Percentiles rank a stretch among this genome's conserved stretches.
phyloP scores from a whole-genome alignment of 129 eudicot genomes.

The Solidago caesia region DNA sequence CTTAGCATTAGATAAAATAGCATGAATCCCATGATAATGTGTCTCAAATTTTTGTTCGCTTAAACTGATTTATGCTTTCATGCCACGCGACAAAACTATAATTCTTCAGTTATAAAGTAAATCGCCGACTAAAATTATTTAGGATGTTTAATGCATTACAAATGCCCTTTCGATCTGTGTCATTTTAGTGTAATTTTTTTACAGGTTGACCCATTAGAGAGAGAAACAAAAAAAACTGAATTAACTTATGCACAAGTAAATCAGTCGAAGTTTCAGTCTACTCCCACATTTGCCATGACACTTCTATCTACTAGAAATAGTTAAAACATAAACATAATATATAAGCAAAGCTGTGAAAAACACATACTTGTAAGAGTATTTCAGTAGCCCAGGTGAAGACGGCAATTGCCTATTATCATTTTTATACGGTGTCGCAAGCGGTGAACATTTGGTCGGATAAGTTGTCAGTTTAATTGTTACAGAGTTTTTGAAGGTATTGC shows the following conservation, averaged over 20 bases:
- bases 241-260: background rate
- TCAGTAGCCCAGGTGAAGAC: conserved; percentile 59
- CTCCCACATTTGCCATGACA: background rate
- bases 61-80: too few species aligned
- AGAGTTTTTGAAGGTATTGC: conserved; percentile 53
- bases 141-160: background rate
- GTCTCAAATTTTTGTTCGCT: too few species aligned
- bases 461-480: conserved; percentile 36
- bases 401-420: conserved; percentile 44
- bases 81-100: too few species aligned
- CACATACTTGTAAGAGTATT: conserved; percentile 80
- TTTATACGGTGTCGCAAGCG: conserved; percentile 46
- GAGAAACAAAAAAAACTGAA: background rate
- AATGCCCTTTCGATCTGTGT: background rate
- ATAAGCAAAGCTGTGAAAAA: background rate
- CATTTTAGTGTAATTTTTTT: background rate
- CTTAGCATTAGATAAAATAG: too few species aligned
- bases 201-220: background rate
- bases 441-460: conserved; percentile 33
- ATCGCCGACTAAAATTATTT: too few species aligned
- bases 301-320: background rate
- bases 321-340: background rate
- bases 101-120: too few species aligned
- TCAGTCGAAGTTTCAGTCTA: background rate
- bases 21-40: too few species aligned